Base-by-base conservation (phyloP, 768 basidiomycete species). In the Amanita inopinata region DNA sequence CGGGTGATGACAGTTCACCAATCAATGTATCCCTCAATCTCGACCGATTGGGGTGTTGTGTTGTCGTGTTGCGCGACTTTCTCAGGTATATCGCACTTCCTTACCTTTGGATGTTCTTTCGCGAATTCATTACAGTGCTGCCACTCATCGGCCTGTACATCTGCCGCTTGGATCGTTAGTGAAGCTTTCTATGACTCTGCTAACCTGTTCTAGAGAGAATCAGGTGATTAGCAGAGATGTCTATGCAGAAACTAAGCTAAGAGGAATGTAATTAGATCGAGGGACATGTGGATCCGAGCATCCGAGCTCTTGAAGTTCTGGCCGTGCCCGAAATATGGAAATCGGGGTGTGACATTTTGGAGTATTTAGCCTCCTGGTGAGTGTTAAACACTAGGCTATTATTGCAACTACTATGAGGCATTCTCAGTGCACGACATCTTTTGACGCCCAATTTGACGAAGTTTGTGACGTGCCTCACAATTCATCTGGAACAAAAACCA, bases 121-220 rank as follows among this genome's bases (percentile, higher is more conserved):
- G 42, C n/a, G 36, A 17, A n/a, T 39, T 38, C n/a, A 53, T 33
- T 43, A 43, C 46, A 87, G 83, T 34, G 62, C 77, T 9, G 58
- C 68, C 2, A 65, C 68, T 1, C 65, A 70, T 33, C 74, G 87
- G 6, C 76, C 83, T 12, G 76, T 90, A 0, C 67, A 71, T 48
- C 54, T 90, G 6, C 85, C 88, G 0, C 51, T 85, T n/a, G 87
- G 84, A 3, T 54, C 64, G 28, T 51, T 88, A 12, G 65, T 71
- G 9, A 67, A 70, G 33, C 70, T 88, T 23, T 65, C 68, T 18
- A 54, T 63, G 18, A 66, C 71, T 6, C 61, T 89, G 12, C 51
- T 78, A 53, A 56, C 61, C 54, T 57, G 75, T 60, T 66, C 68
- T 7, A 51, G 40, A 12, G 71, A 79, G 7, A 74, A 73, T 14